Evolutionary conservation across 495 filamentous ascomycete species (phyloP).

Genomic region (Chaetomium cochliodes): DNA sequence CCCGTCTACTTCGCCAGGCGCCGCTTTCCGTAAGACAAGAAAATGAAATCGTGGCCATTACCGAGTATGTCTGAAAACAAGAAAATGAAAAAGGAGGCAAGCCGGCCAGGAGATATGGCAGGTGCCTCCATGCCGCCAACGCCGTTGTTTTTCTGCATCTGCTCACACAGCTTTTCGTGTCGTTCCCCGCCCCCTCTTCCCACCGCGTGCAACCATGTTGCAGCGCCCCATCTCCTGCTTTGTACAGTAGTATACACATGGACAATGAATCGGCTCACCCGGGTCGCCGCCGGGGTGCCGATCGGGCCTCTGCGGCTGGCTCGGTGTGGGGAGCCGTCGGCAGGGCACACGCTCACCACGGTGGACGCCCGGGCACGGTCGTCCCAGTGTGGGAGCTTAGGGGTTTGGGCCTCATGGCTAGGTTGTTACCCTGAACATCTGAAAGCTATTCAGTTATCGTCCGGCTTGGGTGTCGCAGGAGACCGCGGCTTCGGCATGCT

Average conservation of each 20-base stretch:
- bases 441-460: neutral
- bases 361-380: no score
- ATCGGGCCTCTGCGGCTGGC: no score
- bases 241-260: conserved; percentile 23
- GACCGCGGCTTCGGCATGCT: conserved; percentile 41
- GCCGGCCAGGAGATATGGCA: neutral
- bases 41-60: conserved; percentile 1
- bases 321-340: no score
- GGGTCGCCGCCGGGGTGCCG: no score
- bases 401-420: no score
- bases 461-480: conserved; percentile 13
- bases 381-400: no score
- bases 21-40: neutral
- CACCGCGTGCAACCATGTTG: neutral
- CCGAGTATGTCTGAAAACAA: neutral
- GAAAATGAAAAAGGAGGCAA: neutral
- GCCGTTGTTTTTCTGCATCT: neutral
- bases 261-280: neutral
- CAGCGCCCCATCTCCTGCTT: conserved; percentile 3
- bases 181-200: no score
- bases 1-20: conserved; percentile 17
- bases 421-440: neutral
- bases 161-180: neutral
- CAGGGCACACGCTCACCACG: neutral
- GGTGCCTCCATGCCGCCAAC: neutral